Evolutionary conservation across 2,329 filamentous ascomycete species (phyloP).

Genomic region (Aureobasidium melanogenum): DNA sequence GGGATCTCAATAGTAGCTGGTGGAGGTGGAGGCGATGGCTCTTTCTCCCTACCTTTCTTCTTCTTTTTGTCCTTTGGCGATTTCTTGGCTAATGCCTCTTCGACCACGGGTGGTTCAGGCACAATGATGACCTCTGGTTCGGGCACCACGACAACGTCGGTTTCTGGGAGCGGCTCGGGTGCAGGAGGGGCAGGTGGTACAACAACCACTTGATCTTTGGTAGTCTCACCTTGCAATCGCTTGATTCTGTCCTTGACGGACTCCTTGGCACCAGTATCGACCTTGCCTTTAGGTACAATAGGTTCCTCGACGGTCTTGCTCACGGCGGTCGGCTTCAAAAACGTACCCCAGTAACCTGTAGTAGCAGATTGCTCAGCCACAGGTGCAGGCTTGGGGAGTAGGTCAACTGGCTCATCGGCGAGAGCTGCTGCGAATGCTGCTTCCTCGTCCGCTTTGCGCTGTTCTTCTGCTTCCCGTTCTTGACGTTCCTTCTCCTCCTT

Average conservation of each 20-base stretch:
- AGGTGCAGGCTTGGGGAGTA: constrained; percentile 24
- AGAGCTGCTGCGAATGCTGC: constrained; percentile 28
- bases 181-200: constrained; percentile 17
- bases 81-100: constrained; percentile 13
- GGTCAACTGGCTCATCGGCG: constrained; percentile 26
- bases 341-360: constrained; percentile 37
- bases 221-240: constrained; percentile 30
- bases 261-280: constrained; percentile 33
- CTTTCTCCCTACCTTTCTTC: constrained; percentile 15
- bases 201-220: neutral
- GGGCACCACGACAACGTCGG: constrained; percentile 18
- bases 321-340: constrained; percentile 36
- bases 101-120: neutral
- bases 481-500: constrained; percentile 30
- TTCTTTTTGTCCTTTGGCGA: constrained; percentile 16
- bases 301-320: constrained; percentile 33
- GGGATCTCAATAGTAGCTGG: neutral
- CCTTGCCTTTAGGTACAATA: constrained; percentile 34
- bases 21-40: neutral
- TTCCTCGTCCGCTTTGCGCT: constrained; percentile 25
- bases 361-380: constrained; percentile 23
- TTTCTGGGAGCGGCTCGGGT: constrained; percentile 19
- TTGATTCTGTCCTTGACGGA: constrained; percentile 48
- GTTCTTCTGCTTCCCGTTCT: constrained; percentile 25
- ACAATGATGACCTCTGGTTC: neutral